Conservation (phyloP, 805 yeast species). For the Lipomyces sp. region DNA sequence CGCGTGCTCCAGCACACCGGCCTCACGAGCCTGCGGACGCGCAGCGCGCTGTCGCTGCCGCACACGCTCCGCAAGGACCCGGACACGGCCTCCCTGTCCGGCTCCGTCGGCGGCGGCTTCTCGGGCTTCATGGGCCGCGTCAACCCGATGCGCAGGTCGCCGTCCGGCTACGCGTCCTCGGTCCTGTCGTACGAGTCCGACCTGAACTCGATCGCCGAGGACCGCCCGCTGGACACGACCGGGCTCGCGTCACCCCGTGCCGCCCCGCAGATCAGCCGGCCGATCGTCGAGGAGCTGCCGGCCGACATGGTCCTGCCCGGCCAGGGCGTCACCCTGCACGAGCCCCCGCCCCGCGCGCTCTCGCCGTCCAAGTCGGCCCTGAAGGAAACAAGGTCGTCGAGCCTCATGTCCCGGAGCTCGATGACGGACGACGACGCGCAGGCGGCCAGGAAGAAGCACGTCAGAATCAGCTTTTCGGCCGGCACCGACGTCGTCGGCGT, state of each 20-base stretch:
- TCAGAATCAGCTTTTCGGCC: constrained; percentile 15
- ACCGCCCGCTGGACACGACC: constrained; percentile 11
- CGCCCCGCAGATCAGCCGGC: constrained; percentile 2
- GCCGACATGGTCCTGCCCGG: not conserved
- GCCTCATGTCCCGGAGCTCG: constrained; percentile 15
- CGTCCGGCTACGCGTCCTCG: constrained; percentile 22
- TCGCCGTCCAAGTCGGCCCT: constrained; percentile 17
- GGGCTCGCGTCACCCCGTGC: constrained; percentile 3
- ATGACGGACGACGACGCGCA: not conserved
- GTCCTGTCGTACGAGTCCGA: constrained; percentile 23
- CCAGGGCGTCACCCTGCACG: not conserved
- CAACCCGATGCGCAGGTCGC: not conserved
- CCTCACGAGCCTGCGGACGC: not conserved
- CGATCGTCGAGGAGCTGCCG: constrained; percentile 17
- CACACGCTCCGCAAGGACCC: not conserved
- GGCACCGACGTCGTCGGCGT: not conserved
- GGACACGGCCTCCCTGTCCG: constrained; percentile 5
- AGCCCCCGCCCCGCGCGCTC: constrained; percentile 14
- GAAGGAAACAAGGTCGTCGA: constrained; percentile 18
- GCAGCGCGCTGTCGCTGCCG: not conserved
- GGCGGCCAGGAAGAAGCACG: constrained; percentile 11
- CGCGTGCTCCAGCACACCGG: no score
- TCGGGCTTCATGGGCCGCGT: constrained; percentile 6
- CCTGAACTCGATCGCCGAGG: constrained; percentile 23
- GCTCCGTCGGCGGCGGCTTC: constrained; percentile 5